Evolutionary conservation across 768 basidiomycete species (phyloP).

Genomic region (Paxillus ammoniavirescens): DNA sequence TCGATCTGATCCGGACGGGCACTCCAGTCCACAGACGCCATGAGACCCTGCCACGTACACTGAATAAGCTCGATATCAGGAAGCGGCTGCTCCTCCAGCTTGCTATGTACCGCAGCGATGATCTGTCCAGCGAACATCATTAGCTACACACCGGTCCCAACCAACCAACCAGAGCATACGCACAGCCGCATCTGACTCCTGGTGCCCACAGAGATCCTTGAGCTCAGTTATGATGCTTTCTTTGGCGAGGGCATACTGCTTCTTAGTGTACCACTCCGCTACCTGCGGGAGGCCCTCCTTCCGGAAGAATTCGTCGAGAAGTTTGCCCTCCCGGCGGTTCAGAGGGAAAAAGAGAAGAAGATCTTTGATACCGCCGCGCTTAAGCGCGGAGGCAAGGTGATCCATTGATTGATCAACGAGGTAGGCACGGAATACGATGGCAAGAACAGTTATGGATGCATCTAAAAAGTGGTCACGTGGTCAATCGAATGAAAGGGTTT

Average conservation of each 20-base stretch:
- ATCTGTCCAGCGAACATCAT: conserved; percentile 48
- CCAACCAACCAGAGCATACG: conserved; percentile 19
- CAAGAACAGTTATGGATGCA: conserved; percentile 73
- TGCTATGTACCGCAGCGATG: conserved; percentile 65
- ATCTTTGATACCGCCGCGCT: conserved; percentile 83
- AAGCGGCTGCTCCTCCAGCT: conserved; percentile 77
- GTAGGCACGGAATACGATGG: conserved; percentile 78
- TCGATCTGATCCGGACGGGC: conserved; percentile 92
- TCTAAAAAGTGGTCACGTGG: conserved; percentile 43
- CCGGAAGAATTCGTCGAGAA: conserved; percentile 86
- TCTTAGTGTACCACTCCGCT: conserved; percentile 94
- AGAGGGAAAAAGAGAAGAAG: conserved; percentile 84
- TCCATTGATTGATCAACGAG: conserved; percentile 85
- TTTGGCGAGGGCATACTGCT: conserved; percentile 79
- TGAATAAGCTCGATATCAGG: conserved; percentile 82
- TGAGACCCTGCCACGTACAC: conserved; percentile 91
- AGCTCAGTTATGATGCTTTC: conserved; percentile 70
- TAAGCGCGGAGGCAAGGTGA: conserved; percentile 78
- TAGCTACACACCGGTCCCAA: conserved; percentile 2
- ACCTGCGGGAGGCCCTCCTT: conserved; percentile 73
- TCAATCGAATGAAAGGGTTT: not conserved
- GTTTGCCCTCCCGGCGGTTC: conserved; percentile 71
- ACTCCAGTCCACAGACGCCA: conserved; percentile 85
- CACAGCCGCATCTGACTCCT: conserved; percentile 69
- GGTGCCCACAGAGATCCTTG: conserved; percentile 66